These are phyloP conservation scores for Orychophragmus violaceus DNA, from an alignment of 345 rosid species.

Conservation along the genomic window DNA sequence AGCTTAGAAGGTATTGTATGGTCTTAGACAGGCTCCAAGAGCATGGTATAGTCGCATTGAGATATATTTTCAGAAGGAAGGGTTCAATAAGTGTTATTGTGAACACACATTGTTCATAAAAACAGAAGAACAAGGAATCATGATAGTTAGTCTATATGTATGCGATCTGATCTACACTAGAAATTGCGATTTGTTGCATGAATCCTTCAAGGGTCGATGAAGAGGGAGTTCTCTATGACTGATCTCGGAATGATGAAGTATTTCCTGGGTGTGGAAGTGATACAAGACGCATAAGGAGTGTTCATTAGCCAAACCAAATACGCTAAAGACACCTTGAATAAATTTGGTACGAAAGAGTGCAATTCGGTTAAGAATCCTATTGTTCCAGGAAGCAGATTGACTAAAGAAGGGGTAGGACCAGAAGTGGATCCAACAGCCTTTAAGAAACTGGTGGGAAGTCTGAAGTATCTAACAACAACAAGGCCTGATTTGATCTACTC, in stretches of 20 bases:
- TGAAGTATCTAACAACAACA: too few relatives aligned
- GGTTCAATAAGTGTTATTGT: too few relatives aligned
- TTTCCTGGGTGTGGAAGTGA: neutral
- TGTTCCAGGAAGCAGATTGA: neutral
- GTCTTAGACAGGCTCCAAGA: too few relatives aligned
- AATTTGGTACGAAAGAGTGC: neutral
- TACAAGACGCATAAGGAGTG: neutral
- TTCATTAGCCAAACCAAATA: neutral
- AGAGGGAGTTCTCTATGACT: neutral
- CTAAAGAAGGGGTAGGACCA: neutral
- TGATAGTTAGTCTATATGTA: too few relatives aligned
- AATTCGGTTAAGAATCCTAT: neutral
- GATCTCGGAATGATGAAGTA: neutral
- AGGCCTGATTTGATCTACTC: too few relatives aligned
- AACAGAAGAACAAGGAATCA: too few relatives aligned
- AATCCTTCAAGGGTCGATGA: neutral
- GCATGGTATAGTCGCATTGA: too few relatives aligned
- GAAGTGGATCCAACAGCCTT: neutral
- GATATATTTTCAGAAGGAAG: too few relatives aligned
- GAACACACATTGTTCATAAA: too few relatives aligned
- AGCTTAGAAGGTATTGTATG: too few relatives aligned
- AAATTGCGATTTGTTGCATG: neutral
- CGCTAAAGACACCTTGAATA: rapidly evolving
- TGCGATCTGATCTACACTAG: neutral
- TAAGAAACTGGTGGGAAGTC: too few relatives aligned